phyloP scores from a whole-genome alignment of 2,329 filamentous ascomycete genomes.

The Magnaporthales sp. region DNA sequence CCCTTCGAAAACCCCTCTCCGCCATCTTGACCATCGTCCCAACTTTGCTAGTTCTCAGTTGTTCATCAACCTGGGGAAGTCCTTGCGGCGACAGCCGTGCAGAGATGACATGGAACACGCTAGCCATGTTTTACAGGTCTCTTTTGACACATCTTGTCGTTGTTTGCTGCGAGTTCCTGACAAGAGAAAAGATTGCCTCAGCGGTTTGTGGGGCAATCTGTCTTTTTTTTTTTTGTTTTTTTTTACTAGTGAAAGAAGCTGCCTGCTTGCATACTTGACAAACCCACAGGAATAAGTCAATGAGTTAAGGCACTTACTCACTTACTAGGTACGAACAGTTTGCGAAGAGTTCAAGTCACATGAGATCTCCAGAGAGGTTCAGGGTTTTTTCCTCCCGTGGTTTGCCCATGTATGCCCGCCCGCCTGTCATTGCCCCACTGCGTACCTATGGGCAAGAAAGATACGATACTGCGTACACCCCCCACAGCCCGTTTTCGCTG shows the following conservation, averaged over 20 bases:
- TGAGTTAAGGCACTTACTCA: background rate
- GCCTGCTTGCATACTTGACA: background rate
- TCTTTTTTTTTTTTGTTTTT: background rate
- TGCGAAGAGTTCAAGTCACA: background rate
- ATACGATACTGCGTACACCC: too few relatives aligned
- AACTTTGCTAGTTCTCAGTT: background rate
- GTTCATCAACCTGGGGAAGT: background rate
- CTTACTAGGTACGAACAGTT: background rate
- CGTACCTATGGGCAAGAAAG: background rate
- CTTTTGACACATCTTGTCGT: background rate
- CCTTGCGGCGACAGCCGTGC: background rate
- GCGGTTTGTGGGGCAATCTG: background rate
- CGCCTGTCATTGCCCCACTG: background rate
- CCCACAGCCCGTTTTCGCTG: background rate
- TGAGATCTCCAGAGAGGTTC: background rate
- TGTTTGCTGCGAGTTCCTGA: background rate
- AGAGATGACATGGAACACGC: slow-evolving; percentile 1
- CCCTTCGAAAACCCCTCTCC: background rate
- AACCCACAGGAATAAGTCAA: background rate
- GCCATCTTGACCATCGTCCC: background rate
- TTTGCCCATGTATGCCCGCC: background rate
- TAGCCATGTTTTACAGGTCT: background rate
- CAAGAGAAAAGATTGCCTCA: background rate
- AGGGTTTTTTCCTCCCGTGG: background rate
- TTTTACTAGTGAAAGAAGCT: background rate